phyloP scores from a whole-genome alignment of 805 yeast genomes.

The Yarrowia keelungensis region DNA sequence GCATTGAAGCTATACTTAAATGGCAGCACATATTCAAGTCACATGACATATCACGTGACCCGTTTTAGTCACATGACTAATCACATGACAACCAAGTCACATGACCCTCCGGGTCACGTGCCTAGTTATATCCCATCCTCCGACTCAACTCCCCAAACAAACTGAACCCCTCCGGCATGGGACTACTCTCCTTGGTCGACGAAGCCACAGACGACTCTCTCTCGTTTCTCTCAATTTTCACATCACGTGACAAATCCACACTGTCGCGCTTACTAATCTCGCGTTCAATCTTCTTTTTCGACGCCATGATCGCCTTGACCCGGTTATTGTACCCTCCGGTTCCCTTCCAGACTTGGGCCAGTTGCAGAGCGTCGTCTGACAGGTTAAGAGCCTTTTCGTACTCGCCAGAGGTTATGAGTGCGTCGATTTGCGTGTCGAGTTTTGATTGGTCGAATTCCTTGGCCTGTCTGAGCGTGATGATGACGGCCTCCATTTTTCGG shows the following conservation, averaged over 20 bases:
- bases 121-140: conserved; percentile 31
- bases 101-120: too few species aligned
- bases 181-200: conserved; percentile 8
- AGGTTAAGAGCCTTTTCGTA: conserved; percentile 41
- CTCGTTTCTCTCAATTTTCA: not conserved
- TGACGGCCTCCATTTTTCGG: conserved; percentile 45
- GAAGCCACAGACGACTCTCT: conserved; percentile 4
- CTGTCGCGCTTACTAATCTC: not conserved
- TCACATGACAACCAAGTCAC: too few species aligned
- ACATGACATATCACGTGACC: too few species aligned
- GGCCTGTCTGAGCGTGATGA: conserved; percentile 45
- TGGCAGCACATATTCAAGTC: too few species aligned
- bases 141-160: conserved; percentile 30
- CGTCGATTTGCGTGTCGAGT: conserved; percentile 47
- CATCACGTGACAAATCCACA: conserved; percentile 9
- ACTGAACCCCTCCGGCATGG: conserved; percentile 24
- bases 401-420: conserved; percentile 40
- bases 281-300: conserved; percentile 43
- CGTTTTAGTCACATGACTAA: too few species aligned
- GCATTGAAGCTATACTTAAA: too few species aligned
- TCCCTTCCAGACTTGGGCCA: conserved; percentile 46
- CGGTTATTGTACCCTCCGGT: conserved; percentile 41
- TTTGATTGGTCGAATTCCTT: conserved; percentile 43
- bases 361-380: conserved; percentile 40
- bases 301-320: conserved; percentile 43